Base-by-base conservation (phyloP, 2,329 filamentous ascomycete genomes). In the Graphium sp. region DNA sequence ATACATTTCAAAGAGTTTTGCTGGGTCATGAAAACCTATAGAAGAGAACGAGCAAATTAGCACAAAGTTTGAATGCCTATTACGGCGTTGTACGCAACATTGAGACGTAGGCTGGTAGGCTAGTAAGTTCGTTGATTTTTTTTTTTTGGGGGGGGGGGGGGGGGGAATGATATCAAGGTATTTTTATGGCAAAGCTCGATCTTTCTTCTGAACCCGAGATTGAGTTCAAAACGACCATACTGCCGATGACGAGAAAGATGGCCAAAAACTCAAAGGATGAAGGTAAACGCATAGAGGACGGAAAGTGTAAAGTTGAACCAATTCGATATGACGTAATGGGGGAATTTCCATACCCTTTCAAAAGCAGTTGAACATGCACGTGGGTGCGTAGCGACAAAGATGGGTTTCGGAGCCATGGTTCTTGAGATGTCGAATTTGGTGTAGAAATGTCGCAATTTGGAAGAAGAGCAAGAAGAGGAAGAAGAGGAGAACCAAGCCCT, bases 341-440 rank as follows among this genome's bases (percentile, higher is more conserved):
- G n/a, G n/a, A n/a, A n/a, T n/a, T 28, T 12, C 12, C 65, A 46
- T 62, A 91, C 87, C 53, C 87, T 67, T 62, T 98, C 89, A 58
- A 95, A 98, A 18, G 89, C 89, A 27, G 89, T 95, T 32, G 85
- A 94, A 60, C 85, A 94, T 38, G 87, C 83, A 53, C 89, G 68
- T 20, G 89, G 89, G 55, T 95, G 87, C 43, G 89, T 95, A 33
- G 77, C 83, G 45, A 89, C 74, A 50, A 95, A 95, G 50, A 95
- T 81, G 22, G 89, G 50, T 58, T 65, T 49, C 32, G 43, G 42
- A 41, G 76, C 73, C 78, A 84, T 85, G 39, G 39, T 60, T 42
- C 39, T 39, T 37, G 35, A 36, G 33, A 27, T 35, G 33, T 25
- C 28, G 29, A 27, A 20, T 24, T 17, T 7, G 12, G 24, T 13